Conservation (phyloP, 164 flowering plant genomes). For the Umbilicus rupestris region DNA sequence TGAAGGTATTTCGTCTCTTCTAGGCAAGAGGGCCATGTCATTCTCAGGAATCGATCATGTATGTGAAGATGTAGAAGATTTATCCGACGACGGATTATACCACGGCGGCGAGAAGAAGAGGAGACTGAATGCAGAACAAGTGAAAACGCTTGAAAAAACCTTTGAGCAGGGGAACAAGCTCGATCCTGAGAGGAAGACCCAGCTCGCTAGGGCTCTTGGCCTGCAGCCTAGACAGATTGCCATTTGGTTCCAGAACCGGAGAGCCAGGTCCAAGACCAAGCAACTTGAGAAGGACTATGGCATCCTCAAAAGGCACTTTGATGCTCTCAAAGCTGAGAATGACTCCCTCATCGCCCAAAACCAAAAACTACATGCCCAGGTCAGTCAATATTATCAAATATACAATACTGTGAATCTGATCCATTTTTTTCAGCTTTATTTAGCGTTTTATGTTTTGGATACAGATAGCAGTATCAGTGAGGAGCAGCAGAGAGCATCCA, state of each 20-base stretch:
- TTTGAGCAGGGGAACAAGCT: conserved; percentile 84
- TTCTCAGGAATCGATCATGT: conserved; percentile 13
- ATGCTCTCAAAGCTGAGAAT: conserved; percentile 59
- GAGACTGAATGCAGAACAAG: conserved; percentile 71
- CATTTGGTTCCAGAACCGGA: conserved; percentile 83
- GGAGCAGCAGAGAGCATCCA: conserved; percentile 25
- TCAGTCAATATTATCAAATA: conserved; percentile 5
- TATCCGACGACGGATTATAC: conserved; percentile 40
- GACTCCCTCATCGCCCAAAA: conserved; percentile 63
- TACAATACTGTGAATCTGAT: no score
- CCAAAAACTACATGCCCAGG: conserved; percentile 70
- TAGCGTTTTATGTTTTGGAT: neutral
- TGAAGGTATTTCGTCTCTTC: conserved; percentile 33
- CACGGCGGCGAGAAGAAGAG: conserved; percentile 50
- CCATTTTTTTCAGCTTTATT: neutral
- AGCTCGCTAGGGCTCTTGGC: conserved; percentile 71
- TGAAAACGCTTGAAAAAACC: conserved; percentile 74
- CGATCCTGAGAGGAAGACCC: conserved; percentile 85
- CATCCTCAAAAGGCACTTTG: conserved; percentile 60
- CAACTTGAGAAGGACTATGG: conserved; percentile 83
- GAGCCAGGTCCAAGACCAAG: conserved; percentile 89
- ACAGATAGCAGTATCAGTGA: conserved; percentile 68
- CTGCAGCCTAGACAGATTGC: conserved; percentile 84
- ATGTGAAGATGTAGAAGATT: conserved; percentile 20
- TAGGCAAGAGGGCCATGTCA: conserved; percentile 31